These are phyloP conservation scores for Colletotrichum sp. DNA, from an alignment of 2,329 filamentous ascomycete genomes.

Conservation along the genomic window DNA sequence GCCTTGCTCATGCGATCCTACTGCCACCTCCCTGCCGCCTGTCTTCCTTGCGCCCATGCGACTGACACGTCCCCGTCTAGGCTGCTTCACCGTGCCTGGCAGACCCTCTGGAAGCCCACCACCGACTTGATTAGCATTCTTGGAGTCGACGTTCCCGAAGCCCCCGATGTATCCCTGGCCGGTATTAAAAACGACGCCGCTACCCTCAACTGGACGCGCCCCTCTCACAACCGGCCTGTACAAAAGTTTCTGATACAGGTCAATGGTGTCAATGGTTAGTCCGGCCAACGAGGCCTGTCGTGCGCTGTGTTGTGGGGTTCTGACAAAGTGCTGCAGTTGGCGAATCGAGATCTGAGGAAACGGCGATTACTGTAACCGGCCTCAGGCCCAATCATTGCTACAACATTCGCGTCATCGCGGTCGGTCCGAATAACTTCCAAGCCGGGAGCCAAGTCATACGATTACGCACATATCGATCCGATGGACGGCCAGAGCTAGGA, in stretches of 20 bases:
- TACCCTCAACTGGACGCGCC: constrained; percentile 88
- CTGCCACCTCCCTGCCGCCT: not conserved
- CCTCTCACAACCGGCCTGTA: constrained; percentile 69
- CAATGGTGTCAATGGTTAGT: constrained; percentile 87
- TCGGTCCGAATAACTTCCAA: constrained; percentile 91
- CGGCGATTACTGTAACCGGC: constrained; percentile 89
- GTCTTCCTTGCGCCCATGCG: not conserved
- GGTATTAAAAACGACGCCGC: constrained; percentile 88
- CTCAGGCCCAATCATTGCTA: constrained; percentile 89
- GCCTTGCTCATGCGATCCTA: not conserved
- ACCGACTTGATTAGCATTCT: constrained; percentile 90
- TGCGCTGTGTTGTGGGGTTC: not conserved
- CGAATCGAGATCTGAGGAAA: constrained; percentile 79
- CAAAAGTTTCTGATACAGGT: constrained; percentile 91
- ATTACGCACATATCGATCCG: constrained; percentile 74
- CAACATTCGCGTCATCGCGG: constrained; percentile 89
- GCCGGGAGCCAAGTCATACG: constrained; percentile 86
- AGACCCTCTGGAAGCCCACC: constrained; percentile 89
- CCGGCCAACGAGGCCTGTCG: not conserved
- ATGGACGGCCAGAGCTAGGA: constrained; percentile 66
- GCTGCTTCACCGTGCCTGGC: constrained; percentile 85
- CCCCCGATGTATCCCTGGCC: constrained; percentile 88
- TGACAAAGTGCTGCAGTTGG: constrained; percentile 63
- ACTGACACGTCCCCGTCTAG: constrained; percentile 46
- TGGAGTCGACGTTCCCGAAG: constrained; percentile 90